Conservation (phyloP, 495 filamentous ascomycete genomes). For the Xylaria venustula region DNA sequence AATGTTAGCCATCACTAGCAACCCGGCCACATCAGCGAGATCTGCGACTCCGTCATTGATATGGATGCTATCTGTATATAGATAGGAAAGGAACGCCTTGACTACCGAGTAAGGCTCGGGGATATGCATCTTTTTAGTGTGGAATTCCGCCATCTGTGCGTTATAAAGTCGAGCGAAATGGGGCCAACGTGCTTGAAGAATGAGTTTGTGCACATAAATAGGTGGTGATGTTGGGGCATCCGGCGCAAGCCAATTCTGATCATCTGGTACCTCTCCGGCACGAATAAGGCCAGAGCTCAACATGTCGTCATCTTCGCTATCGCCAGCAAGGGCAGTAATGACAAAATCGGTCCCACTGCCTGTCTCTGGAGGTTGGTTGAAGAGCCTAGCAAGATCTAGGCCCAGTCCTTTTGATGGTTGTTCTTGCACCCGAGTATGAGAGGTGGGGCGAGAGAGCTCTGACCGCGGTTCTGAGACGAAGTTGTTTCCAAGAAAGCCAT, state of each 20-base stretch:
- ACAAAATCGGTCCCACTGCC: constrained; percentile 83
- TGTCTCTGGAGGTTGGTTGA: constrained; percentile 74
- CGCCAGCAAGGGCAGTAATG: constrained; percentile 73
- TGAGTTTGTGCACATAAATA: constrained; percentile 90
- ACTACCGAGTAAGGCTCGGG: constrained; percentile 94
- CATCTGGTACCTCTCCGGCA: constrained; percentile 37
- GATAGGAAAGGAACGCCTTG: constrained; percentile 89
- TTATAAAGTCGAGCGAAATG: constrained; percentile 90
- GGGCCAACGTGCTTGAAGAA: constrained; percentile 91
- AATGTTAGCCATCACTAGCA: constrained; percentile 95
- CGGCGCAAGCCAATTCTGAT: constrained; percentile 60
- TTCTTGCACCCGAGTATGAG: constrained; percentile 38
- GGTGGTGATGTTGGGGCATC: constrained; percentile 70
- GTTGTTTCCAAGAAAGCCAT: constrained; percentile 83
- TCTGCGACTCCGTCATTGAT: constrained; percentile 56
- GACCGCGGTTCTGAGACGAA: constrained; percentile 58
- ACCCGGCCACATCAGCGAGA: constrained; percentile 84
- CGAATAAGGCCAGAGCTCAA: constrained; percentile 47
- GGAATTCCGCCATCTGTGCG: constrained; percentile 94
- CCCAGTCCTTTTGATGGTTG: constrained; percentile 68
- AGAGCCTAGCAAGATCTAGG: constrained; percentile 77
- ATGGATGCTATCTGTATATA: constrained; percentile 92
- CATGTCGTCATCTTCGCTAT: constrained; percentile 62
- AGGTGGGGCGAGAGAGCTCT: constrained; percentile 52
- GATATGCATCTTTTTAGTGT: constrained; percentile 95